Conservation (phyloP, 2,329 filamentous ascomycete genomes). For the Fusarium xyrophilum region DNA sequence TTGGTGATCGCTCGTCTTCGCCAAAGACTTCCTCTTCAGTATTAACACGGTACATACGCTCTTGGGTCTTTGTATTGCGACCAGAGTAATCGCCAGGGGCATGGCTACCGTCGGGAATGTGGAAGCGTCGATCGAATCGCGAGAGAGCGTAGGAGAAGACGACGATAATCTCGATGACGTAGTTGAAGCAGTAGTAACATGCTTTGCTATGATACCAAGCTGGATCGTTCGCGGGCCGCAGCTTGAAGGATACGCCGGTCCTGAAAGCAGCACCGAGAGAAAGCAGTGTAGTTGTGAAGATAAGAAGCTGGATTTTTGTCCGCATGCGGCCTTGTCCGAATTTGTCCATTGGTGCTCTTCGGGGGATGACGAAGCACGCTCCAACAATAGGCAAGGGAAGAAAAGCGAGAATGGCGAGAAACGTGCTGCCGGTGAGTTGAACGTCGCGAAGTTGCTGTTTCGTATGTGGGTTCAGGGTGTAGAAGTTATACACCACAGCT, state of each 20-base stretch:
- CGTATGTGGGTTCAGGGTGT: conserved; percentile 63
- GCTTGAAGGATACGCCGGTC: conserved; percentile 62
- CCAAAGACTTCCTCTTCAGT: conserved; percentile 38
- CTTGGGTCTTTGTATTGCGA: conserved; percentile 14
- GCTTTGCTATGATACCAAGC: conserved; percentile 75
- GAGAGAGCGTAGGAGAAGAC: conserved; percentile 70
- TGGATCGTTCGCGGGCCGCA: conserved; percentile 58
- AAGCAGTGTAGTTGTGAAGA: conserved; percentile 65
- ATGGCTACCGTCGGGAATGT: conserved; percentile 73
- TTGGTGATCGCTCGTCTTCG: conserved; percentile 37
- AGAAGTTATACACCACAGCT: conserved; percentile 69
- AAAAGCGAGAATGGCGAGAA: conserved; percentile 64
- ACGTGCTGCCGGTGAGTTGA: conserved; percentile 71
- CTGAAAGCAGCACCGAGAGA: conserved; percentile 75
- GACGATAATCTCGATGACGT: conserved; percentile 73
- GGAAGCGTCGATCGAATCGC: conserved; percentile 78
- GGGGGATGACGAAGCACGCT: conserved; percentile 59
- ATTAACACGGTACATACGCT: conserved; percentile 28
- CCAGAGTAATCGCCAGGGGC: conserved; percentile 60
- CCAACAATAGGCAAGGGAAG: conserved; percentile 64
- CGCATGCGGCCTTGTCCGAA: conserved; percentile 69
- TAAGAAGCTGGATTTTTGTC: conserved; percentile 70
- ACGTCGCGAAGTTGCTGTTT: conserved; percentile 65
- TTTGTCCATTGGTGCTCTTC: conserved; percentile 54
- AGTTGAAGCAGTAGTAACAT: conserved; percentile 83